phyloP scores from a whole-genome alignment of 176 grass and related monocot genomes.

The Carex scoparia region DNA sequence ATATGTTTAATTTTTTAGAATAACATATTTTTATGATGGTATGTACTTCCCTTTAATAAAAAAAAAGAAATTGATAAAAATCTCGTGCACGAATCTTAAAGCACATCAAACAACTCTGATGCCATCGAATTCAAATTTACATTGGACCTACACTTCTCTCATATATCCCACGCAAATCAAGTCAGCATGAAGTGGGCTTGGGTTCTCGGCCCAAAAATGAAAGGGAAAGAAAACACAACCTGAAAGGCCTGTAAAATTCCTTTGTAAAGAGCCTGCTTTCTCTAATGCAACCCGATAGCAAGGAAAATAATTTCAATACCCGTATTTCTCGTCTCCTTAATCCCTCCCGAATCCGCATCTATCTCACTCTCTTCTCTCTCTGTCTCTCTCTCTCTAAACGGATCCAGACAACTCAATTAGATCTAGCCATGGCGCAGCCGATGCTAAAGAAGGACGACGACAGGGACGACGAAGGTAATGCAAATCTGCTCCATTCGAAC shows the following conservation, averaged over 20 bases:
- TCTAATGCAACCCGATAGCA: neutral
- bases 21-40: no score
- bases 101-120: no score
- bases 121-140: no score
- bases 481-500: neutral
- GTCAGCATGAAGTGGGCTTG: neutral
- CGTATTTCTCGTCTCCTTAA: neutral
- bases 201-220: neutral
- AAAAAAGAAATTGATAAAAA: no score
- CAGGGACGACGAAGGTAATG: conserved; percentile 80
- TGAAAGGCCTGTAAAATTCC: neutral
- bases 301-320: neutral
- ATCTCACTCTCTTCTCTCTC: neutral
- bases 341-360: neutral
- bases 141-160: no score
- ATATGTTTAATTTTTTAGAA: no score
- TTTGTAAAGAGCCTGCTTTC: neutral
- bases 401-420: neutral
- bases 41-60: no score
- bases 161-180: neutral
- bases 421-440: conserved; percentile 71
- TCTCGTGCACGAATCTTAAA: no score
- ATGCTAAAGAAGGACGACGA: conserved; percentile 99
- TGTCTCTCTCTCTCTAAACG: neutral
- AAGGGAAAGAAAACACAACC: neutral